Evolutionary conservation across 768 basidiomycete genomes (phyloP), one percentile per base, ranked within the genome.

Genomic region (Mycena albidolilacea): DNA sequence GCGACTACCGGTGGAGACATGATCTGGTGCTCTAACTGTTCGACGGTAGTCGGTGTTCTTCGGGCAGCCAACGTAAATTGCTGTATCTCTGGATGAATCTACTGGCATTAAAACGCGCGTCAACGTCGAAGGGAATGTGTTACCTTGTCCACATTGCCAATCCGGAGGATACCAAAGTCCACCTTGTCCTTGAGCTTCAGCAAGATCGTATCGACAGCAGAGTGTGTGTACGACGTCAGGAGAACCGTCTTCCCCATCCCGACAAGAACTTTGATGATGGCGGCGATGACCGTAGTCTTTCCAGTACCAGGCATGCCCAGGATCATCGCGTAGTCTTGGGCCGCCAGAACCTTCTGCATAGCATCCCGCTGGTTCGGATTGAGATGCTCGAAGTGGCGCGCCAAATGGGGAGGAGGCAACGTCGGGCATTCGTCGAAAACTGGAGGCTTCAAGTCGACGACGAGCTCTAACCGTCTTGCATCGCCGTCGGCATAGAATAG

Each of bases 261-360:
- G 1, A 97, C 95, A 15, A 99, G 83, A 60, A 88, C 88, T 77
- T 90, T 88, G 79, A 99, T 97, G 60, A 98, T 88, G 41, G 95
- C 92, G 0, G 95, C 95, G 72, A 98, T 94, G 5, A 98, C 94
- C 1, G 96, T 97, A 54, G 97, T 98, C 83, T 99, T 99, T 9
- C 98, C 97, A 5, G 97, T 99, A 0, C 98, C 98, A 9, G 98
- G 98, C 98, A 99, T 98, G 17, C 98, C 98, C 8, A 99, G 86
- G 37, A 99, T 90, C 69, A 99, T 83, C 0, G 97, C 93, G 79
- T 98, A 99, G 80, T 99, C 97, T 69, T 89, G 85, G 2, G 98
- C 96, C 7, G 87, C 83, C 35, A 99, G 80, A 3, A 93, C 95
- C 77, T 91, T 93, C 23, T 83, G 81, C 80, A 97, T 87, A 1